Evolutionary conservation across 2,329 filamentous ascomycete species (phyloP), one percentile per base, ranked within the genome.

Genomic region (Scorias spongiosa): DNA sequence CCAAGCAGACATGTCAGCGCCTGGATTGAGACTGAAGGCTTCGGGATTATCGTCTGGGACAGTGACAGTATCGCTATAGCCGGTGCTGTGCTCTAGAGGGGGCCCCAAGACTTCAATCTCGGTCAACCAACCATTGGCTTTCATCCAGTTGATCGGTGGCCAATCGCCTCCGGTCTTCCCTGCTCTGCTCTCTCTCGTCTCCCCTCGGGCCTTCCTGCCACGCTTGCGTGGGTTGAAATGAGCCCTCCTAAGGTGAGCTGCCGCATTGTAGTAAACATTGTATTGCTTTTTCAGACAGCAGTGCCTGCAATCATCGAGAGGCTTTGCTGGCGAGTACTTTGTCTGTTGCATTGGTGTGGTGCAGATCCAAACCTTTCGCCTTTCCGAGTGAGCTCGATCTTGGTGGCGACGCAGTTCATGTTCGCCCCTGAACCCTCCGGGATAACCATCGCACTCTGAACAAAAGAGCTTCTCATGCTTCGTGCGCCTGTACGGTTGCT

Each of bases 241-340:
- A 0, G 82, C 81, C 41, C 89, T 79, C 37, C 88, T 76, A 8
- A 96, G 72, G 59, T 96, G 89, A 0, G 87, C 89, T 0, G 87
- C 87, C 0, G 88, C 89, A 55, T 96, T 96, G 66, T 96, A 95
- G 65, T 95, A 91, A 12, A 84, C 84, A 2, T 83, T 83, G 54
- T 96, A 96, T 46, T 76, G 74, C 68, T 94, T 95, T 44, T 73
- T 66, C 39, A 73, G 72, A 41, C 72, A 74, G 62, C 89, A 96
- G 40, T 83, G 76, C 63, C 93, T 93, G 74, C 88, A 95, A 52
- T 82, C 81, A 42, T 70, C 68, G 29, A 96, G 73, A 36, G 87
- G 80, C 63, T 74, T 62, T 65, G 76, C 59, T 53, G 70, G 54
- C 61, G 50, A 49, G 52, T 51, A 55, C 28, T 51, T 49, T 43